Evolutionary conservation across 2,329 filamentous ascomycete genomes (phyloP).

Genomic region (Aspergillus sp.): DNA sequence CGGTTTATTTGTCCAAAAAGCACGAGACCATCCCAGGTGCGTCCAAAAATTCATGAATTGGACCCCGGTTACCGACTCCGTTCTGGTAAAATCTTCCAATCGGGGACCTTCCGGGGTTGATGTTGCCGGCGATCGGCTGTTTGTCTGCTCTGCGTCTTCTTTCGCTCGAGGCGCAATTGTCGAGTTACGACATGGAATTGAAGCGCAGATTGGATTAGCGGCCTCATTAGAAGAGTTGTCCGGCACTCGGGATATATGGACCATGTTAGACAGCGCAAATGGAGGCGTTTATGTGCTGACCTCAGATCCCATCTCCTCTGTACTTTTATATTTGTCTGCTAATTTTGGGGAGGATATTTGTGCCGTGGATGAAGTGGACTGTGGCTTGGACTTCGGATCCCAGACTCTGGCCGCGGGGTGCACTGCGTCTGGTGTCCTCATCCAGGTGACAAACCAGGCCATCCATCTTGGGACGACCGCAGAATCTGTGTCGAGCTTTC

Average conservation of each 20-base stretch:
- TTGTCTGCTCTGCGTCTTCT: slow-evolving; percentile 66
- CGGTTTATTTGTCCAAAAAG: slow-evolving; percentile 68
- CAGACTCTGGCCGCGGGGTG: slow-evolving; percentile 47
- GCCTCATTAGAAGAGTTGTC: slow-evolving; percentile 42
- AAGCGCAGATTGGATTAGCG: slow-evolving; percentile 61
- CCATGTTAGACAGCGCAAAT: slow-evolving; percentile 34
- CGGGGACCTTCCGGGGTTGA: slow-evolving; percentile 17
- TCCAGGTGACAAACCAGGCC: slow-evolving; percentile 44
- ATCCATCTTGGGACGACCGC: slow-evolving; percentile 32
- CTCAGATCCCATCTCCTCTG: slow-evolving; percentile 42
- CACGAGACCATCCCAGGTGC: slow-evolving; percentile 54
- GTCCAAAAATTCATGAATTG: slow-evolving; percentile 65
- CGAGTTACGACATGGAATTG: slow-evolving; percentile 68
- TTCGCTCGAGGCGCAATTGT: slow-evolving; percentile 59
- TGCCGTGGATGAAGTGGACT: slow-evolving; percentile 39
- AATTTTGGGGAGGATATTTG: slow-evolving; percentile 39
- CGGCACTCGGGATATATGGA: slow-evolving; percentile 46
- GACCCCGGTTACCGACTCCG: slow-evolving; percentile 53
- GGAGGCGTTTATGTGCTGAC: slow-evolving; percentile 41
- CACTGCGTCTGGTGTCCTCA: slow-evolving; percentile 33
- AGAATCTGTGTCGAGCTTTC: slow-evolving; percentile 20
- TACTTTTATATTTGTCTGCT: slow-evolving; percentile 38
- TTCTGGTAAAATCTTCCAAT: slow-evolving; percentile 28
- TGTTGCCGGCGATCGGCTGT: slow-evolving; percentile 57
- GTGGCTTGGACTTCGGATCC: slow-evolving; percentile 40